Conservation (phyloP, 805 yeast species). For the Cyberlindnera petersonii region DNA sequence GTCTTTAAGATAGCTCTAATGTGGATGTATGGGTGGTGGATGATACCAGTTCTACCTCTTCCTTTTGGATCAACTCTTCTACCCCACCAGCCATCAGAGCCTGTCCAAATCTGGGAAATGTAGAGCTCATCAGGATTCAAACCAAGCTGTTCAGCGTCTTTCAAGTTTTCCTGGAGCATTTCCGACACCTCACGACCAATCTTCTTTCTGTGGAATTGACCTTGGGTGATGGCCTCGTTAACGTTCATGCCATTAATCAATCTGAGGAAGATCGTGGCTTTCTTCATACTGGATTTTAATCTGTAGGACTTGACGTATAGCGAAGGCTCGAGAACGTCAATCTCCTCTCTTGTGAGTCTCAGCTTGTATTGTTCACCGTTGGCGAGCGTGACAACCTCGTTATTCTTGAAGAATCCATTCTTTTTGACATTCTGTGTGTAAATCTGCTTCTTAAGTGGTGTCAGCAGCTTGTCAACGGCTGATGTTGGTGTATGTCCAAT, state of each 20-base stretch:
- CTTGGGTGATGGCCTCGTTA: slow-evolving; percentile 82
- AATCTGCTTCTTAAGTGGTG: slow-evolving; percentile 67
- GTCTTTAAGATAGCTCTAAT: slow-evolving; percentile 74
- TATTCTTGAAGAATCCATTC: slow-evolving; percentile 65
- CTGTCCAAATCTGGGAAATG: slow-evolving; percentile 83
- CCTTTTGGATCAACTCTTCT: slow-evolving; percentile 80
- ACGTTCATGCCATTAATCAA: slow-evolving; percentile 69
- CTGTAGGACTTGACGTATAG: slow-evolving; percentile 78
- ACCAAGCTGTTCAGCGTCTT: slow-evolving; percentile 48
- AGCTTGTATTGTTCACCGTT: slow-evolving; percentile 51
- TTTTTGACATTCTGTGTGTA: slow-evolving; percentile 56
- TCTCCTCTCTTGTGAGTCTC: slow-evolving; percentile 57
- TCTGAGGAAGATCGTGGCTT: slow-evolving; percentile 75
- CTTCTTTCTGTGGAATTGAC: slow-evolving; percentile 80
- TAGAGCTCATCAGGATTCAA: slow-evolving; percentile 59
- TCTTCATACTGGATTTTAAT: slow-evolving; percentile 83
- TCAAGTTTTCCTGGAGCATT: slow-evolving; percentile 65
- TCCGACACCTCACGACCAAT: slow-evolving; percentile 76
- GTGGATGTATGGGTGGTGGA: slow-evolving; percentile 74
- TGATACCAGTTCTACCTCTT: slow-evolving; percentile 83
- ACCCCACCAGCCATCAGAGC: slow-evolving; percentile 75
- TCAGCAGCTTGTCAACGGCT: slow-evolving; percentile 52
- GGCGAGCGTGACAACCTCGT: slow-evolving; percentile 41
- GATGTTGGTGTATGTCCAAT: slow-evolving; percentile 46
- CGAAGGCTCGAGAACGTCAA: slow-evolving; percentile 81